Conservation (phyloP, 768 basidiomycete genomes). For the Amanita molliuscula region DNA sequence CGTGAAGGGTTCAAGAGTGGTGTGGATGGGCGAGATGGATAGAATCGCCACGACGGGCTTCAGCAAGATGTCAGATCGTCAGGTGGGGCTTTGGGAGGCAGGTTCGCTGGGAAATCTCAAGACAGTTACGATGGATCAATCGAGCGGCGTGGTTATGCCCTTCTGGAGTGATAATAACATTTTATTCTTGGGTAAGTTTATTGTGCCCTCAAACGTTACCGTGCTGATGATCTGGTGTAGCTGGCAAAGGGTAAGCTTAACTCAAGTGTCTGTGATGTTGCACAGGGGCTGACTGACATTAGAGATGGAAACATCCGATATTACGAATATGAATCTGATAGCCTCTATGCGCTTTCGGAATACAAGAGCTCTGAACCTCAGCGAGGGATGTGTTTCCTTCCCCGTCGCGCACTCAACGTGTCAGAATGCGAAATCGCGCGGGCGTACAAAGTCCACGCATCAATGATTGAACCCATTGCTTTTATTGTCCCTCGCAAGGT, state of each 20-base stretch:
- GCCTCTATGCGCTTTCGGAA: conserved; percentile 66
- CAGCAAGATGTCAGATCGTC: conserved; percentile 92
- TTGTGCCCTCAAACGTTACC: neutral
- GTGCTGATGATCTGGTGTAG: conserved; percentile 21
- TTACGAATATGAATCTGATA: conserved; percentile 89
- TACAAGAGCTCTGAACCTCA: conserved; percentile 89
- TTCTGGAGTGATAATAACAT: conserved; percentile 96
- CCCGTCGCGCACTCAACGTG: conserved; percentile 82
- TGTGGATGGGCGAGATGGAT: conserved; percentile 87
- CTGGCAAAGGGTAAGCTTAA: conserved; percentile 61
- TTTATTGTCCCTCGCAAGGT: conserved; percentile 95
- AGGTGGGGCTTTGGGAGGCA: conserved; percentile 86
- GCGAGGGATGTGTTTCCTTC: conserved; percentile 95
- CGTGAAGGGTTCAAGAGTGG: conserved; percentile 83
- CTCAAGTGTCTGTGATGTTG: neutral
- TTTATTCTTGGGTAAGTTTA: conserved; percentile 58
- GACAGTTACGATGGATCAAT: conserved; percentile 75
- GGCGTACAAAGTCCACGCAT: conserved; percentile 77
- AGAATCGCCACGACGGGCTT: conserved; percentile 93
- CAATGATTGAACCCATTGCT: conserved; percentile 77
- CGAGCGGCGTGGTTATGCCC: conserved; percentile 91
- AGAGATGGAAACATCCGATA: conserved; percentile 93
- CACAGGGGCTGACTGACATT: neutral
- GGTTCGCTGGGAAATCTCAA: conserved; percentile 67
- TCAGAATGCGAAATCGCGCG: conserved; percentile 91